Conservation (phyloP, 225 moss, liverwort and hornwort species). For the Pseudisothecium myosuroides region DNA sequence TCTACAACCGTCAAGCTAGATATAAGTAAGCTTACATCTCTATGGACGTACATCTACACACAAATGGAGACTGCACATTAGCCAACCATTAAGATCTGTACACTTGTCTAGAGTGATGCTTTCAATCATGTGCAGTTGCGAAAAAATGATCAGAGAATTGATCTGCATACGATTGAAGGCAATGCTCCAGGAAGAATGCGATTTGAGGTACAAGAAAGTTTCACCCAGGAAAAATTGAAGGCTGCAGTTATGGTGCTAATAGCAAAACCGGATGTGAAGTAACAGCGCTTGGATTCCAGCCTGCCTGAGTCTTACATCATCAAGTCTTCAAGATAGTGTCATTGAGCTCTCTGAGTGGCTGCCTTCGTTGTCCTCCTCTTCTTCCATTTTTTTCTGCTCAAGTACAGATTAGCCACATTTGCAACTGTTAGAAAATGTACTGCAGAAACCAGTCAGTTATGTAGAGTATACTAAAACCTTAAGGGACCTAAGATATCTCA, state of each 20-base stretch:
- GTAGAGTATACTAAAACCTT: not conserved
- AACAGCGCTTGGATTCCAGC: not conserved
- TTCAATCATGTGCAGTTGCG: not conserved
- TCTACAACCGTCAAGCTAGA: not conserved
- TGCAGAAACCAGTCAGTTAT: not conserved
- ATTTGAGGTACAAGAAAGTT: not conserved
- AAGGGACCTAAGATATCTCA: not conserved
- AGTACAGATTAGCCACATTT: not conserved
- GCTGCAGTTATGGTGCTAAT: not conserved
- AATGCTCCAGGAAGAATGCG: not conserved
- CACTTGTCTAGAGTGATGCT: not conserved
- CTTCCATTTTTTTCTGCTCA: constrained; percentile 41
- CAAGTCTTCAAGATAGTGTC: not conserved
- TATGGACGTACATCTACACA: not conserved
- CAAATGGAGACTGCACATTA: not conserved
- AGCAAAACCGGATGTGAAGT: not conserved
- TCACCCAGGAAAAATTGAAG: not conserved
- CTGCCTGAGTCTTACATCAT: not conserved
- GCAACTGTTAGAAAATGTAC: not conserved
- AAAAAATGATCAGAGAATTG: not conserved
- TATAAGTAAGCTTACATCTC: not conserved
- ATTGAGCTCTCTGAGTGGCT: not conserved
- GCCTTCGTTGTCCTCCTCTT: not conserved
- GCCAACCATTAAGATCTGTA: not conserved
- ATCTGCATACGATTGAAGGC: not conserved